Evolutionary conservation across 768 basidiomycete species (phyloP).

Genomic region (Agaricus bisporus): DNA sequence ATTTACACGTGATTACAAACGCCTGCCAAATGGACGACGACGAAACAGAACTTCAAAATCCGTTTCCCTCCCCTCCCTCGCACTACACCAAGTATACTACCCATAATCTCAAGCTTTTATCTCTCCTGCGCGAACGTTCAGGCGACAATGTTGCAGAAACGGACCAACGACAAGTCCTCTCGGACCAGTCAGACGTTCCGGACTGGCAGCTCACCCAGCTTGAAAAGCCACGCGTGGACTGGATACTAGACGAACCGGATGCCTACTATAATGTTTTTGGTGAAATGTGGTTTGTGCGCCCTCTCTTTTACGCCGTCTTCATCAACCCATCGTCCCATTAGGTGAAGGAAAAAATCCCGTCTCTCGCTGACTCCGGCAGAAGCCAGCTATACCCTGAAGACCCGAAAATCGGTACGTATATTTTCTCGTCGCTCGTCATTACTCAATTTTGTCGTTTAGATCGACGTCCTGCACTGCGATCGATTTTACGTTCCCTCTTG

Average conservation of each 20-base stretch:
- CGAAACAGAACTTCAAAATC: conserved; percentile 73
- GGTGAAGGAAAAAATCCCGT: conserved; percentile 81
- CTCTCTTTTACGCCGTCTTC: conserved; percentile 7
- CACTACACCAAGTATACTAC: conserved; percentile 75
- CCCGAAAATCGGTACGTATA: conserved; percentile 52
- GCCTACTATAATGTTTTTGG: conserved; percentile 75
- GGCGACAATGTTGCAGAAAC: conserved; percentile 30
- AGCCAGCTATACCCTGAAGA: conserved; percentile 76
- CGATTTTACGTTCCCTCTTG: conserved; percentile 70
- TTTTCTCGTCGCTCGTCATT: background rate
- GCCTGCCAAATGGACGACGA: conserved; percentile 80
- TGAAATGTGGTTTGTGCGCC: conserved; percentile 83
- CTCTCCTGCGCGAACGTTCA: conserved; percentile 51
- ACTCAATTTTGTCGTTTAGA: conserved; percentile 37
- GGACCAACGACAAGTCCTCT: conserved; percentile 57
- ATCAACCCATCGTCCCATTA: conserved; percentile 20
- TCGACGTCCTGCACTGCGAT: conserved; percentile 66
- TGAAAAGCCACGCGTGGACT: conserved; percentile 84
- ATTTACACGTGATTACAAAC: too few species aligned
- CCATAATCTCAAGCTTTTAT: conserved; percentile 66
- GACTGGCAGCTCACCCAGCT: conserved; percentile 72
- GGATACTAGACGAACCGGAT: conserved; percentile 80
- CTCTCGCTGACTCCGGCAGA: conserved; percentile 75
- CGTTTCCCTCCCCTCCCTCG: conserved; percentile 86
- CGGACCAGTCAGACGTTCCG: conserved; percentile 70